phyloP scores from a whole-genome alignment of 176 grass and related monocot genomes.

The Neostapfia colusana region DNA sequence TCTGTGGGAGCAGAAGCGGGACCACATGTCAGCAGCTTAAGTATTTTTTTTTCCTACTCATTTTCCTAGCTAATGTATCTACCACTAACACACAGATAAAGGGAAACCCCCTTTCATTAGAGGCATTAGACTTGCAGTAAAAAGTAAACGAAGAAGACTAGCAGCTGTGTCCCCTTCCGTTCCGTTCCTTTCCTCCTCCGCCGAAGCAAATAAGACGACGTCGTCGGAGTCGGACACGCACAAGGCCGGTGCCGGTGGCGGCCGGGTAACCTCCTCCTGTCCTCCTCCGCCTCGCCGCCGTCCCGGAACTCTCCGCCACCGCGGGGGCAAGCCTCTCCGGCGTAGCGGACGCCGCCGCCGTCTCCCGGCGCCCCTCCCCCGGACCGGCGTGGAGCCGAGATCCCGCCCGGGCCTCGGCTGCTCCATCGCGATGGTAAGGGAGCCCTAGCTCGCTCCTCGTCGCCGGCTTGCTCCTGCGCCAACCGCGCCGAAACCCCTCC shows the following conservation, averaged over 20 bases:
- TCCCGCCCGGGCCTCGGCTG: constrained; percentile 37
- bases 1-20: no score
- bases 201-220: neutral
- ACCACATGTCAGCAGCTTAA: no score
- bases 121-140: no score
- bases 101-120: no score
- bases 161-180: no score
- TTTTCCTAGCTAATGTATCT: no score
- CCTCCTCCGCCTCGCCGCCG: neutral
- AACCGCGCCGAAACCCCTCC: neutral
- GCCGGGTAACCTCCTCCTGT: no score
- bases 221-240: constrained; percentile 5
- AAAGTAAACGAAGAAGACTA: no score
- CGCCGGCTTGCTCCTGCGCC: neutral
- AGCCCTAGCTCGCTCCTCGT: constrained; percentile 27
- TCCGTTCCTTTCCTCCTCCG: neutral
- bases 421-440: constrained; percentile 47
- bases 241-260: neutral
- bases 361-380: neutral
- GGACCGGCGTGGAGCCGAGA: constrained; percentile 45
- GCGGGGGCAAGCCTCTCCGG: neutral
- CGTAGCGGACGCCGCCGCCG: neutral
- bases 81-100: no score
- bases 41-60: no score
- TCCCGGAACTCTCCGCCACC: no score